Base-by-base conservation (phyloP, 2,329 filamentous ascomycete species). In the Magnaporthales sp. region DNA sequence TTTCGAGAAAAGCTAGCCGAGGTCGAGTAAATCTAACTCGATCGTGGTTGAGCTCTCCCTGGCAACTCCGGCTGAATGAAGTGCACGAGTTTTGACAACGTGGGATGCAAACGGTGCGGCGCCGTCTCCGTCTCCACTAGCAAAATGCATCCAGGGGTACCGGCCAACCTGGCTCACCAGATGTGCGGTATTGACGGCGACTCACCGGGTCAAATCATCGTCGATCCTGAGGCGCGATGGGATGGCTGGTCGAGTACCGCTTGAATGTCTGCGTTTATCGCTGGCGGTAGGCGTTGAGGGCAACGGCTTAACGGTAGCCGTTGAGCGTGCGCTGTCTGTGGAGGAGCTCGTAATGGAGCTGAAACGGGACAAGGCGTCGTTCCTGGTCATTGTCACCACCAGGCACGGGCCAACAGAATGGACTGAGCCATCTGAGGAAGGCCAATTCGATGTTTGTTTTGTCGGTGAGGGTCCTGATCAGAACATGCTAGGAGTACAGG, bases 241-340 rank as follows among this genome's bases (percentile, higher is more conserved):
- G 11, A 77, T 77, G 70, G 77, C 78, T 68, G 77, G 71, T 63
- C 75, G 72, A 38, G 73, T 73, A 67, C 69, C 68, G 64, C 68
- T 70, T 46, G 70, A 69, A 65, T 63, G 64, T 66, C 69, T 66
- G 30, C 65, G 66, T 27, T 58, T 46, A 63, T 58, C 30, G 63
- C 32, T 63, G 63, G 62, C 61, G 64, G 30, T 27, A 66, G 61
- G 67, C 68, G 71, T 71, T 64, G 76, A 69, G 32, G 73, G 75
- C 38, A 71, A 77, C 67, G 82, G 82, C 77, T 83, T 87, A 70
- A 88, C 79, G 54, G 90, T 92, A 73, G 86, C 84, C 74, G 83
- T 84, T 69, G 89, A 91, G 72, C 84, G 84, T 77, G 84, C 86
- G 80, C 88, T 91, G 73, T 87, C 84, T 73, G 84, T 85, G 79